Evolutionary conservation across 1,284 basidiomycete genomes (phyloP), one percentile per base, ranked within the genome.

Genomic region (Ganoderma lingzhi): DNA sequence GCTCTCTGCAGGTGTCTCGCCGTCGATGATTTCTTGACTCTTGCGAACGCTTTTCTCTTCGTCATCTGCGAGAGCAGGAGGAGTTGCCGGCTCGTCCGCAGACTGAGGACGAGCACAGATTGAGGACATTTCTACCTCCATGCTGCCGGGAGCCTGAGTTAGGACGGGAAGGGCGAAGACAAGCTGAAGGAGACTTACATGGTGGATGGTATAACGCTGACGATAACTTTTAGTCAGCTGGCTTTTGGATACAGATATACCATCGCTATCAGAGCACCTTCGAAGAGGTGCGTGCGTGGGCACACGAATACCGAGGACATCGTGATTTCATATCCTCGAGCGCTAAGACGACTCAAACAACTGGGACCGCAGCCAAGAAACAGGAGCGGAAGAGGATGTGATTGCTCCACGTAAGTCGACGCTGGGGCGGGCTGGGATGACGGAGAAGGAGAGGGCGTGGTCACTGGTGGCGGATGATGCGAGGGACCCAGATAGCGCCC

Each of bases 61-160:
- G 14, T 70, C 68, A n/a, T 63, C 32, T 9, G 41, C 19, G 2
- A 51, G 35, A 15, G 51, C 56, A n/a, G 56, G 45, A 2, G 69
- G 64, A 3, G 70, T 69, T 1, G 37, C 51, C 6, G 71, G 61
- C 35, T 69, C 69, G 39, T 67, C 62, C 39, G 66, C 66, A 12
- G 66, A 68, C 28, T 73, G 72, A 30, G 73, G 69, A 2, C 71
- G 68, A 19, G 70, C 56, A 23, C 65, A 68, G 10, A 73, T 66
- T 14, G 67, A 67, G 17, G 63, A 60, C 35, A 73, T 30, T 53
- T 70, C 69, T n/a, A 72, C 61, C 44, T 70, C 70, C 62, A 56
- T 67, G 39, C 64, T 71, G 63, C 1, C 44, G 15, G 10, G 28
- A 28, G 23, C 12, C 44, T 12, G 23, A 42, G 37, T 39, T 42